These are phyloP conservation scores for Rhodotorula sp. DNA, from an alignment of 1,284 basidiomycete genomes.

Conservation along the genomic window DNA sequence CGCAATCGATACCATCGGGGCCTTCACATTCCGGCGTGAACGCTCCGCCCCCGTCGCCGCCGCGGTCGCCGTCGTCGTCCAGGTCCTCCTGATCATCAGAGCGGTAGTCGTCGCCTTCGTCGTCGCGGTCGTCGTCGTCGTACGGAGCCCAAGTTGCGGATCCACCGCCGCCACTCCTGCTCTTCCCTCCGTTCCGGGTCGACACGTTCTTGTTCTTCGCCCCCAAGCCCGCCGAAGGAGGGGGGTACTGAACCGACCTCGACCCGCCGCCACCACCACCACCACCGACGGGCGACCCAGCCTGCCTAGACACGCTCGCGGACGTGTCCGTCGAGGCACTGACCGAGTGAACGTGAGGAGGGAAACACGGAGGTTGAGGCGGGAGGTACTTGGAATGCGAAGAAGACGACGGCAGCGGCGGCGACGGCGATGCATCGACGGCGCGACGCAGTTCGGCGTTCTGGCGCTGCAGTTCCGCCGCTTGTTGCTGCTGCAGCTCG, in stretches of 20 bases:
- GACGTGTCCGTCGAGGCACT: neutral
- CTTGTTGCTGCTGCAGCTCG: conserved; percentile 68
- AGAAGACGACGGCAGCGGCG: neutral
- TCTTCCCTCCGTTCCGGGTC: neutral
- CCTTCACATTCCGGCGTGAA: conserved; percentile 1
- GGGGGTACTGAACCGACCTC: neutral
- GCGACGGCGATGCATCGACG: neutral
- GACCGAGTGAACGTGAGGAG: neutral
- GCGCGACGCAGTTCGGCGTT: conserved; percentile 19
- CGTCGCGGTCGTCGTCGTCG: neutral
- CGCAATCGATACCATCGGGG: neutral
- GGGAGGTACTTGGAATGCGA: neutral
- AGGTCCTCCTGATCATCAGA: too few species aligned
- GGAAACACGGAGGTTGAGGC: conserved; percentile 8
- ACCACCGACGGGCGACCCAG: neutral
- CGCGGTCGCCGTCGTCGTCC: neutral
- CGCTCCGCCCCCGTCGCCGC: neutral
- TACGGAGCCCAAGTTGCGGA: neutral
- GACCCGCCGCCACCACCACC: neutral
- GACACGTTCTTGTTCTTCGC: neutral
- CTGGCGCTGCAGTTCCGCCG: conserved; percentile 65
- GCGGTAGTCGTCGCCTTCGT: neutral
- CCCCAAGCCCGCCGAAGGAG: neutral
- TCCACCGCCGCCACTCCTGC: neutral
- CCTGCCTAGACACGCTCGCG: neutral